Evolutionary conservation across 2,329 filamentous ascomycete genomes (phyloP).

Genomic region (Xylaria sp.): DNA sequence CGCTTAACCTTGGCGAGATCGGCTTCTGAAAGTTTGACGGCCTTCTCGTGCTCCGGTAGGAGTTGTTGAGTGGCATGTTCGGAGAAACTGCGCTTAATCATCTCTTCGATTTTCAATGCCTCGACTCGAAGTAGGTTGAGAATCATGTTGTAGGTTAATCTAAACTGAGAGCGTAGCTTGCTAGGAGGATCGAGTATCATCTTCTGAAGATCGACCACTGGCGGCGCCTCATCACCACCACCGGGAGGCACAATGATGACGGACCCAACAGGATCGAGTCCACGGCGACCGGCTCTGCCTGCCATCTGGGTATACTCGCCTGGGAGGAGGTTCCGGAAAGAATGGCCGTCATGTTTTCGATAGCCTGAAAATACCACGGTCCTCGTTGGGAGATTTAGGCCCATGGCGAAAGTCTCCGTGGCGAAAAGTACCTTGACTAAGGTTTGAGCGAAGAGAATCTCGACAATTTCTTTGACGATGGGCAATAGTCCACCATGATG

Average conservation of each 20-base stretch:
- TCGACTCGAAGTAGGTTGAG: slow-evolving; percentile 94
- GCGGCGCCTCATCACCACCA: slow-evolving; percentile 85
- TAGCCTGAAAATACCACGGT: slow-evolving; percentile 98
- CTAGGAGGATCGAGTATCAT: slow-evolving; percentile 98
- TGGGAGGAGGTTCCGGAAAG: slow-evolving; percentile 88
- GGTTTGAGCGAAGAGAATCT: slow-evolving; percentile 94
- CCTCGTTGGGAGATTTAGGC: slow-evolving; percentile 91
- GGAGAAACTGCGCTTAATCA: slow-evolving; percentile 99
- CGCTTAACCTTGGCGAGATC: slow-evolving; percentile 91
- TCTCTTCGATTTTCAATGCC: slow-evolving; percentile 97
- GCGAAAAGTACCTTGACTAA: slow-evolving; percentile 97
- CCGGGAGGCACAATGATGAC: slow-evolving; percentile 92
- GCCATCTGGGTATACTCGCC: slow-evolving; percentile 99
- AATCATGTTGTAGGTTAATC: slow-evolving; percentile 99
- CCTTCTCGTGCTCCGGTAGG: slow-evolving; percentile 93
- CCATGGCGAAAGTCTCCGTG: slow-evolving; percentile 99
- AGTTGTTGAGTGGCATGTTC: slow-evolving; percentile 97
- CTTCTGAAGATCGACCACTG: slow-evolving; percentile 81
- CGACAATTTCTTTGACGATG: slow-evolving; percentile 97
- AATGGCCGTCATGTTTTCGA: slow-evolving; percentile 93
- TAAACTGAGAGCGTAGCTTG: slow-evolving; percentile 94
- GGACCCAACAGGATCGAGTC: slow-evolving; percentile 89
- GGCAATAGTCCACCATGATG: slow-evolving; percentile 94
- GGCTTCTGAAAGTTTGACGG: slow-evolving; percentile 90
- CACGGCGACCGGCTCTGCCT: slow-evolving; percentile 90